phyloP scores from a whole-genome alignment of 2,329 filamentous ascomycete genomes.

The Golovinomyces cichoracearum region DNA sequence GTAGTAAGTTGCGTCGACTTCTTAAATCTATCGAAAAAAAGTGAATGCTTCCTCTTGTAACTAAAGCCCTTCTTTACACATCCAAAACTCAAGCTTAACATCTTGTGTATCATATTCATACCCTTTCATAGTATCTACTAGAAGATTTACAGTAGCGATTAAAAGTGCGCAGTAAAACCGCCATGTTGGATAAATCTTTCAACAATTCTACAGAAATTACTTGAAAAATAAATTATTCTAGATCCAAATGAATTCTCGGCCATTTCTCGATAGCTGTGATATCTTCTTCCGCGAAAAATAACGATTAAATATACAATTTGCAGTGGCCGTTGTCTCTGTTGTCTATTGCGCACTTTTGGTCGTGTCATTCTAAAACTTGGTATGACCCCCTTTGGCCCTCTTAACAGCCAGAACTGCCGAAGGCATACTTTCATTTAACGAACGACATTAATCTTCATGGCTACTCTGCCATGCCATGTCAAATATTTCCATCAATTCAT shows the following conservation, averaged over 20 bases:
- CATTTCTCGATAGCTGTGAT: neutral
- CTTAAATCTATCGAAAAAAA: too few relatives aligned
- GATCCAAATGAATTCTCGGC: neutral
- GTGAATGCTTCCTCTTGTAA: too few relatives aligned
- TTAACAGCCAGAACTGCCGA: neutral
- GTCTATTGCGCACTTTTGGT: neutral
- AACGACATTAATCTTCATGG: neutral
- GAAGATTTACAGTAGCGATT: constrained; percentile 1
- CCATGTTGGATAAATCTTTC: neutral
- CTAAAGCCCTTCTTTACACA: too few relatives aligned
- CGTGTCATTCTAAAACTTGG: neutral
- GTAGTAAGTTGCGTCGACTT: too few relatives aligned
- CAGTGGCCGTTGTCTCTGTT: neutral
- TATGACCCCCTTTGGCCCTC: neutral
- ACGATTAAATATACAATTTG: neutral
- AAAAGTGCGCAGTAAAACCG: neutral
- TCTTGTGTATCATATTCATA: too few relatives aligned
- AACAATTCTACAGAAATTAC: too few relatives aligned
- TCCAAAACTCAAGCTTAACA: too few relatives aligned
- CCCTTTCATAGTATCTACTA: too few relatives aligned
- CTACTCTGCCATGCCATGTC: neutral
- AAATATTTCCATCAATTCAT: neutral
- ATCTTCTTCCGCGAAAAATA: neutral
- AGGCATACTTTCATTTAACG: neutral
- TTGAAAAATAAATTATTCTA: neutral